These are phyloP conservation scores for Sambucus nigra DNA, from an alignment of 129 eudicot species.

Conservation along the genomic window DNA sequence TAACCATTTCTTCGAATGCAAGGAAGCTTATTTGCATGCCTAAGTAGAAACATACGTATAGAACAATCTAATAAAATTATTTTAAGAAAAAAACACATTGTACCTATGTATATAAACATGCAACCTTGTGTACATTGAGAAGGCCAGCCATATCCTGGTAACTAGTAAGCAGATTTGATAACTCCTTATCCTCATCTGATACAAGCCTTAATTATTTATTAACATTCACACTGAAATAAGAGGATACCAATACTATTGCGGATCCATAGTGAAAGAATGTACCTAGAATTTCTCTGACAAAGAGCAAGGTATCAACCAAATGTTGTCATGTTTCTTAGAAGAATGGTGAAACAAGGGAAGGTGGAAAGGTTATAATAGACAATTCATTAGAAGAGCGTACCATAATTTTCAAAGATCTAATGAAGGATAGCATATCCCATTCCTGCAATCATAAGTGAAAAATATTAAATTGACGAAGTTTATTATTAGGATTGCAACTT, in stretches of 20 bases:
- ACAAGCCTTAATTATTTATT: conserved; percentile 11
- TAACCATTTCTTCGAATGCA: no score
- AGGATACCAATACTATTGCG: neutral
- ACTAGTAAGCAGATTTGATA: conserved; percentile 83
- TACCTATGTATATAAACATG: conserved; percentile 90
- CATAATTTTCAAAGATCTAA: conserved; percentile 73
- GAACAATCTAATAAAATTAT: neutral
- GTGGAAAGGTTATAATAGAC: conserved; percentile 69
- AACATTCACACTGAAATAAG: neutral
- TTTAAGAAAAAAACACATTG: no score
- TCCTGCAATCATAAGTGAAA: conserved; percentile 35
- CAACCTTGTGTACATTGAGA: conserved; percentile 74
- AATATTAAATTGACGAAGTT: neutral
- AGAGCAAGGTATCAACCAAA: conserved; percentile 88
- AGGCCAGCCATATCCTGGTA: conserved; percentile 98
- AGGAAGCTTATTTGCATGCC: no score
- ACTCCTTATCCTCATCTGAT: conserved; percentile 96
- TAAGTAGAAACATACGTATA: neutral
- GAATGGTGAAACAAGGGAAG: conserved; percentile 66
- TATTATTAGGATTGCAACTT: neutral
- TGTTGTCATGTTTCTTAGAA: conserved; percentile 87
- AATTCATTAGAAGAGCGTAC: conserved; percentile 78
- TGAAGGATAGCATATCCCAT: conserved; percentile 86
- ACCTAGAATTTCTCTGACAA: conserved; percentile 95
- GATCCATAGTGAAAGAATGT: conserved; percentile 6